Evolutionary conservation across 352 stramenopile species (phyloP), one percentile per base, ranked within the genome.

Genomic region (Phytophthora podocarpi): DNA sequence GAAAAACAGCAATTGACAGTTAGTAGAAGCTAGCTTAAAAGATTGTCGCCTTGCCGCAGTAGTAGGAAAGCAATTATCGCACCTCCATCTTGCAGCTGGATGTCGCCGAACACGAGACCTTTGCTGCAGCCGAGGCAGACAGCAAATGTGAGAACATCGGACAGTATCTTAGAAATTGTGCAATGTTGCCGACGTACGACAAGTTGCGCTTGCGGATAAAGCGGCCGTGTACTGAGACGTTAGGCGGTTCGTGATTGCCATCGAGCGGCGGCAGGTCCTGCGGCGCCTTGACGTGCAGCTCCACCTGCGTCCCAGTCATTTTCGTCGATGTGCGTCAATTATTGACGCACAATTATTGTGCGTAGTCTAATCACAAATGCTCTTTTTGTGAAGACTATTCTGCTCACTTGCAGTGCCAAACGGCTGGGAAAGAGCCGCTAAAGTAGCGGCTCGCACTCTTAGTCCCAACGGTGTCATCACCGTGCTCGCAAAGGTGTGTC

Each of bases 131-230:
- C 39, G 21, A 9, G 15, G 13, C 9, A 56, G 41, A 20, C 23
- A 12, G 18, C 40, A 40, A 58, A 36, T 16, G 31, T 41, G 23
- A 48, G 35, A 37, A 43, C 12, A 43, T 27, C 15, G 12, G 13
- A 37, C 20, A 47, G 13, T 35, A 13, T 30, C 6, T 9, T 11
- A 41, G 18, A 5, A 13, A 20, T n/a, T n/a, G n/a, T n/a, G n/a
- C n/a, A n/a, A n/a, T n/a, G n/a, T n/a, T n/a, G 32, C 10, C 23
- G 11, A 75, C 81, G 49, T 76, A 93, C 84, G 87, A 95, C 53
- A 95, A 86, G 39, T 89, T 89, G 54, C 87, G 83, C 35, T 91
- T 93, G 53, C 84, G 85, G 11, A 93, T 57, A 27, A 93, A 87
- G 32, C 77, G 82, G 4, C 87, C 87, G n/a, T 71, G 66, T 18